Conservation (phyloP, 306 rosid genomes). For the Castanea mollissima region DNA sequence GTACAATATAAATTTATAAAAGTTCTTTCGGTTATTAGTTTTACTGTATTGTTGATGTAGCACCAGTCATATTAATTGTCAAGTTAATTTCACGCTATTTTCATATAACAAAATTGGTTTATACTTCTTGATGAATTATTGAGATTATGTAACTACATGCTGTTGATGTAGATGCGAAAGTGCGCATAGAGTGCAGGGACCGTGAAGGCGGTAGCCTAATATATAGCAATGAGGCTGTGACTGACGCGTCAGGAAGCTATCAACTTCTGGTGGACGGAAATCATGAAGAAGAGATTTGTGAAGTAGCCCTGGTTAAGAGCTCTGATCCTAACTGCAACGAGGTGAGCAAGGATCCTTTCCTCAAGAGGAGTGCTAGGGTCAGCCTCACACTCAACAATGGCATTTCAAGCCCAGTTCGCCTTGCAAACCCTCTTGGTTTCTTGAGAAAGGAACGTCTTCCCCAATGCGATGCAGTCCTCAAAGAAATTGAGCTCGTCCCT, state of each 20-base stretch:
- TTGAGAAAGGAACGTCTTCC: constrained; percentile 35
- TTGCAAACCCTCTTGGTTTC: constrained; percentile 79
- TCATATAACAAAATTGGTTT: too few relatives aligned
- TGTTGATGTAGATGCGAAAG: constrained; percentile 48
- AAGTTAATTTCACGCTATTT: too few relatives aligned
- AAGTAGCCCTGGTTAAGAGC: constrained; percentile 47
- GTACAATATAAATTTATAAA: too few relatives aligned
- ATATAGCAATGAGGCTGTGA: constrained; percentile 37
- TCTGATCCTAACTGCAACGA: constrained; percentile 42
- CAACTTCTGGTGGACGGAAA: constrained; percentile 51
- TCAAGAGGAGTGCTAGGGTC: constrained; percentile 40
- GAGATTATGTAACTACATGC: neutral
- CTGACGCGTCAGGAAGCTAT: constrained; percentile 46
- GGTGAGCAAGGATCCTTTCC: constrained; percentile 2
- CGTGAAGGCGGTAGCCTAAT: constrained; percentile 26
- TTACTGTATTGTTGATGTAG: too few relatives aligned
- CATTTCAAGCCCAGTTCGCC: constrained; percentile 38
- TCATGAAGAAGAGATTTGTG: constrained; percentile 67
- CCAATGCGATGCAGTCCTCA: constrained; percentile 38
- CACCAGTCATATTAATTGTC: too few relatives aligned
- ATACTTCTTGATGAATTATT: too few relatives aligned
- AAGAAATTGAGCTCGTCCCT: constrained; percentile 53
- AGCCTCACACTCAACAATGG: constrained; percentile 67
- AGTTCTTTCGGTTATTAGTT: too few relatives aligned
- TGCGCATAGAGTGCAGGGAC: constrained; percentile 53